Base-by-base conservation (phyloP, 345 rosid genomes). In the Conringia planisiliqua region DNA sequence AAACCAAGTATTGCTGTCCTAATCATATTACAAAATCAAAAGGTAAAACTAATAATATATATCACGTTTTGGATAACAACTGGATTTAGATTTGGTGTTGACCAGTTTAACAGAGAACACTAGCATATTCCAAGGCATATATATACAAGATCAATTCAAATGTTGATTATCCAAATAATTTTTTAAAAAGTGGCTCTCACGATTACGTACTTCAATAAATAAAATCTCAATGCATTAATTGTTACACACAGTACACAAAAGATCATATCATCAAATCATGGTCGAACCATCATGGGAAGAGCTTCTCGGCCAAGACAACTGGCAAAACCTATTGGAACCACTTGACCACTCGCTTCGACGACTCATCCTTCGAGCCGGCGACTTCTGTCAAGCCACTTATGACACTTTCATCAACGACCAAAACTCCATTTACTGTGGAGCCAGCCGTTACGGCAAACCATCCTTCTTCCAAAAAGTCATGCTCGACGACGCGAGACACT, bases 311-410 rank as follows among this genome's bases (percentile, higher is more conserved):
- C 77, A 76, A 74, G 75, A 67, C 69, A 57, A 88, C 71, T 93
- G 98, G 98, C 79, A 80, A 44, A 79, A 77, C 42, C 88, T 93
- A 44, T 86, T 89, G 10, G 83, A 85, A 78, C 97, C 98, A 18
- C 86, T 90, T 3, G 69, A 93, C 83, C 79, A 83, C 52, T 77
- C 81, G 52, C 92, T 93, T 82, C 87, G 93, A 16, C 32, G 66
- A 5, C 91, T 88, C 66, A 66, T 93, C 76, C 88, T 90, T 79
- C 92, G 97, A 51, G 81, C 88, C 65, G 98, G 93, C 22, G 90
- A 93, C 83, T 86, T 93, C 78, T 83, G 89, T 71, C 97, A 93
- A 83, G 98, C 86, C 68, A 93, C 98, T 35, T 90, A 93, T 38
- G 98, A 93, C 73, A 78, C 93, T 72, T 93, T 93, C 89, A 86